Conservation (phyloP, 495 filamentous ascomycete species). For the Gamarada debralockiae region DNA sequence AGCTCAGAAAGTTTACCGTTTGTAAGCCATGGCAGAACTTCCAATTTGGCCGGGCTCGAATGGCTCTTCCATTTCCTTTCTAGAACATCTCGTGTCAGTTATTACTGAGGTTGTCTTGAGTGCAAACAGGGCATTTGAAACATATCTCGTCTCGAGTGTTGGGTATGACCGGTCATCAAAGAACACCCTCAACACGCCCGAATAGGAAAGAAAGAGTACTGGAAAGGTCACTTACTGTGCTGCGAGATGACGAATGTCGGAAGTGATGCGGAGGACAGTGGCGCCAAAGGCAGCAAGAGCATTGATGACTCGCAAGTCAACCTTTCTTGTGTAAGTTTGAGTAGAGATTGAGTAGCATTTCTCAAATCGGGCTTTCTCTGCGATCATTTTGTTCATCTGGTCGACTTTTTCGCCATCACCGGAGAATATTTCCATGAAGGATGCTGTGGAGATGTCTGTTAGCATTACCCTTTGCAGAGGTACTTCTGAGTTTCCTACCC, state of each 20-base stretch:
- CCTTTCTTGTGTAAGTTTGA: constrained; percentile 74
- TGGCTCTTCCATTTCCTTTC: constrained; percentile 87
- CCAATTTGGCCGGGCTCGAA: constrained; percentile 80
- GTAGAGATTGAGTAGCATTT: constrained; percentile 69
- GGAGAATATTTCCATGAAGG: constrained; percentile 61
- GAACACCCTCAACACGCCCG: neutral
- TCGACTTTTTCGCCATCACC: constrained; percentile 78
- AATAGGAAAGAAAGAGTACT: neutral
- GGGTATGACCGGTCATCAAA: neutral
- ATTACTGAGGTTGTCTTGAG: neutral
- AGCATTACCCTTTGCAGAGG: constrained; percentile 2
- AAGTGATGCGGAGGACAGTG: constrained; percentile 66
- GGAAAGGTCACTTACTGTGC: constrained; percentile 23
- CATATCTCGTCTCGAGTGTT: neutral
- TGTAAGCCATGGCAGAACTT: constrained; percentile 71
- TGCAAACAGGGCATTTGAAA: neutral
- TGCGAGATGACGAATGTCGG: constrained; percentile 75
- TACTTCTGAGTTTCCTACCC: constrained; percentile 31
- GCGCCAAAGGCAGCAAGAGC: constrained; percentile 79
- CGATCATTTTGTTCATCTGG: constrained; percentile 71
- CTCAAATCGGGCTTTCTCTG: constrained; percentile 78
- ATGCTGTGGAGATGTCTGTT: constrained; percentile 22
- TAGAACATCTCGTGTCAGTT: neutral
- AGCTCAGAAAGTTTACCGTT: constrained; percentile 33
- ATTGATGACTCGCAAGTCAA: constrained; percentile 77